Conservation (phyloP, 257 asterid species). For the Scutellaria baicalensis region DNA sequence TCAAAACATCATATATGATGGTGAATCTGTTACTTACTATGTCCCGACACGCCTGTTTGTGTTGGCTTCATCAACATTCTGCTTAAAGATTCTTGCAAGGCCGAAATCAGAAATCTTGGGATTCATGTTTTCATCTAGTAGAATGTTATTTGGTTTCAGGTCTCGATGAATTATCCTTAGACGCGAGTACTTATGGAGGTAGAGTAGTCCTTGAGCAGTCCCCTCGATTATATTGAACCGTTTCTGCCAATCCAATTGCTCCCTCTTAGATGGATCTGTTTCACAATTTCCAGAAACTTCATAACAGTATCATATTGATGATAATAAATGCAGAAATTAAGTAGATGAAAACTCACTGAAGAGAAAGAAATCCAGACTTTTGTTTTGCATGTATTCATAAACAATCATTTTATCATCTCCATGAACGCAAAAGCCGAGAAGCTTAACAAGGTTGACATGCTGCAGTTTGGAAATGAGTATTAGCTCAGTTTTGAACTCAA, state of each 20-base stretch:
- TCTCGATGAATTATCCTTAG: slow-evolving; percentile 55
- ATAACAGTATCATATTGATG: not conserved
- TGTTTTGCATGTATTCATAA: slow-evolving; percentile 62
- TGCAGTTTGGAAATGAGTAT: slow-evolving; percentile 54
- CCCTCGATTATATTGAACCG: slow-evolving; percentile 37
- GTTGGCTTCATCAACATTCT: slow-evolving; percentile 34
- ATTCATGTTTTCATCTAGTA: slow-evolving; percentile 50
- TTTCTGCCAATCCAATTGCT: slow-evolving; percentile 25
- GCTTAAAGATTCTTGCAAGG: slow-evolving; percentile 51
- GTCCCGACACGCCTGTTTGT: slow-evolving; percentile 52
- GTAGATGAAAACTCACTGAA: slow-evolving; percentile 23
- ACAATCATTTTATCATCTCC: slow-evolving; percentile 52
- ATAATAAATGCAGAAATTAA: not conserved
- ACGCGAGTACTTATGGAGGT: slow-evolving; percentile 60
- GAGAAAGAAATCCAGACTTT: slow-evolving; percentile 56
- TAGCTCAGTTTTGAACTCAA: slow-evolving; percentile 57
- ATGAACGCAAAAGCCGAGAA: slow-evolving; percentile 47
- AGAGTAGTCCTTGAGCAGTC: slow-evolving; percentile 52
- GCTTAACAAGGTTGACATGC: slow-evolving; percentile 56
- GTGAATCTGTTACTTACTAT: slow-evolving; percentile 27
- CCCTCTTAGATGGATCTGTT: slow-evolving; percentile 22
- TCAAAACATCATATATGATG: not conserved
- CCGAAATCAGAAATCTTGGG: slow-evolving; percentile 72
- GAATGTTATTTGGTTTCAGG: slow-evolving; percentile 49
- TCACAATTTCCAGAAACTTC: not conserved